Percentiles rank a stretch among this genome's conserved stretches.
Conservation (phyloP, 1,284 basidiomycete genomes). For the Leccinum pachyderme region DNA sequence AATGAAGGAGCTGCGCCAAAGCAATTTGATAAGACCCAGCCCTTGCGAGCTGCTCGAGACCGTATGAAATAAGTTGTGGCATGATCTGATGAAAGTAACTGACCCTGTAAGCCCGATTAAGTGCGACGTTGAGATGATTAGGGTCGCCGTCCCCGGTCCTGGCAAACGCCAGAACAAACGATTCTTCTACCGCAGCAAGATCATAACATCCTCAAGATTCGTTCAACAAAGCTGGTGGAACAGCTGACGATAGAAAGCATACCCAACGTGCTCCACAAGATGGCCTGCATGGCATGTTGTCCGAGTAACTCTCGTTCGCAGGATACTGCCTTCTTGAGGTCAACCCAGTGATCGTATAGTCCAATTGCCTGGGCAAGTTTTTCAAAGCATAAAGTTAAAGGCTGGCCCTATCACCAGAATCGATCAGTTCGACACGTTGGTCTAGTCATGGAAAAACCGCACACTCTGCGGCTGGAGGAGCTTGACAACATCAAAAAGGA, state of each 20-base stretch:
- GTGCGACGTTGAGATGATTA: slow-evolving; percentile 54
- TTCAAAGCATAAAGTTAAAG: slow-evolving; percentile 63
- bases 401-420: slow-evolving; percentile 57
- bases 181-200: slow-evolving; percentile 64
- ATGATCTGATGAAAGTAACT: slow-evolving; percentile 20
- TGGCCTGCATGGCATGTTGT: slow-evolving; percentile 68
- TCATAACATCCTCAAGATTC: slow-evolving; percentile 56
- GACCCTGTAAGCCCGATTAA: slow-evolving; percentile 67
- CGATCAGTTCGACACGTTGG: slow-evolving; percentile 12
- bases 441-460: slow-evolving; percentile 6
- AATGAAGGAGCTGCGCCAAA: slow-evolving; percentile 61
- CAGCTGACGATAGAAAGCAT: slow-evolving; percentile 1
- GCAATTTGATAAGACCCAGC: slow-evolving; percentile 65
- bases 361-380: slow-evolving; percentile 67
- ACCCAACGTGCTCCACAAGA: slow-evolving; percentile 73
- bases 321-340: slow-evolving; percentile 49
- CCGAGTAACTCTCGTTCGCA: slow-evolving; percentile 64
- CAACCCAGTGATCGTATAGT: slow-evolving; percentile 67
- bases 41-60: slow-evolving; percentile 54
- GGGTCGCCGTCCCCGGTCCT: slow-evolving; percentile 56
- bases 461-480: slow-evolving; percentile 34
- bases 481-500: slow-evolving; percentile 59
- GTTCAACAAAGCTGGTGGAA: slow-evolving; percentile 5
- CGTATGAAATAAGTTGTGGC: slow-evolving; percentile 13
- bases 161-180: slow-evolving; percentile 66